A percentile compares a stretch with the other conserved stretches of the same genome.
phyloP scores from a whole-genome alignment of 805 yeast genomes.

The Candida sanyiensis region DNA sequence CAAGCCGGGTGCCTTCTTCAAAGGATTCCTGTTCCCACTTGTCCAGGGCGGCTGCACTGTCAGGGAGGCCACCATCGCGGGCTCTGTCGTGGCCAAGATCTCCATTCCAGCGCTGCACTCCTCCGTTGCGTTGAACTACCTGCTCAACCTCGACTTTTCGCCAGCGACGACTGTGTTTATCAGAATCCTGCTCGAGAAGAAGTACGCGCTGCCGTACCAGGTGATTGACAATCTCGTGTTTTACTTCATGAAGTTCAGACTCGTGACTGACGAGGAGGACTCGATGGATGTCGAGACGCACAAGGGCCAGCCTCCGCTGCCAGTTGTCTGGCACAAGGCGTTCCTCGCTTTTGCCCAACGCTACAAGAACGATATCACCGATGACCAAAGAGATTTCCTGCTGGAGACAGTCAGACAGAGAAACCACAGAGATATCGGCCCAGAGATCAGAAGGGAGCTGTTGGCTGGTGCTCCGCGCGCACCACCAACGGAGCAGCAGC shows the following conservation, averaged over 20 bases:
- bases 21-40: conserved; percentile 89
- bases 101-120: conserved; percentile 95
- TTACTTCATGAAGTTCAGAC: conserved; percentile 88
- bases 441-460: conserved; percentile 90
- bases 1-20: conserved; percentile 96
- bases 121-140: conserved; percentile 86
- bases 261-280: conserved; percentile 34
- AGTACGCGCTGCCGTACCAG: conserved; percentile 94
- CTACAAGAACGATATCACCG: conserved; percentile 96
- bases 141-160: conserved; percentile 73
- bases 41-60: conserved; percentile 85
- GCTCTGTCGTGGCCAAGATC: conserved; percentile 81
- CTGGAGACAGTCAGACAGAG: conserved; percentile 88
- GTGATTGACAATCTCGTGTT: conserved; percentile 91
- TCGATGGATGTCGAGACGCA: conserved; percentile 37
- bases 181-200: conserved; percentile 83
- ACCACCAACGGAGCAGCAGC: conserved; percentile 24
- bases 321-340: conserved; percentile 97
- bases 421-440: conserved; percentile 82
- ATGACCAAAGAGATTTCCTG: conserved; percentile 92
- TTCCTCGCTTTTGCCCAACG: conserved; percentile 91
- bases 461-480: conserved; percentile 76
- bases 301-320: conserved; percentile 50
- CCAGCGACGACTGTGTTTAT: conserved; percentile 91
- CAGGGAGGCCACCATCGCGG: conserved; percentile 92